Evolutionary conservation across 1,139 yeast genomes (phyloP), one percentile per base, ranked within the genome.

Genomic region (Taphrina wiesneri): DNA sequence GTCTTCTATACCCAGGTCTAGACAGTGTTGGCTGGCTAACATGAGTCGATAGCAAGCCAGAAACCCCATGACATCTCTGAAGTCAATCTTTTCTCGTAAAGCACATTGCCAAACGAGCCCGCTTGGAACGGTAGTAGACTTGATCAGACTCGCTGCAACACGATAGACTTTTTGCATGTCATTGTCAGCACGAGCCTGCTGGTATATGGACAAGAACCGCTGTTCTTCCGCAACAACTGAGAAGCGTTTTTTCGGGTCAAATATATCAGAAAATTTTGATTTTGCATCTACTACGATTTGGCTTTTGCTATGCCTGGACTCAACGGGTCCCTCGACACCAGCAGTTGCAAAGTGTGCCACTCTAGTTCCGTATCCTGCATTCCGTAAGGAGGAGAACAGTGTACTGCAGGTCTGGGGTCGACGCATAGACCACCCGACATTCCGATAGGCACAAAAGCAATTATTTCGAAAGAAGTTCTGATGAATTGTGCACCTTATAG

Each of bases 41-140:
- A 52, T 52, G 21, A 2, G 30, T 19, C 56, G 43, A 52, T 32
- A 52, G 21, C 19, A 21, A 17, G 41, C 9, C 9, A 21, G 23
- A 21, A 52, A 32, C 7, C 21, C 45, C n/a, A 6, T n/a, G 19
- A 23, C 26, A 21, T 52, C 45, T 7, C 19, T 2, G 15, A 15
- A 25, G n/a, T 9, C 23, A 17, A 54, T 21, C 3, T n/a, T 15
- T 11, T 41, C 30, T 6, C 23, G 32, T 17, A 54, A 26, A 2
- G 36, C 59, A 28, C 59, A 54, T 39, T 21, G 47, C 59, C 59
- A 54, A 5, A 54, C 49, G 13, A 54, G 49, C 2, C 49, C 59
- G 28, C 32, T 28, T 6, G 59, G 47, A 6, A n/a, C 59, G 13
- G 23, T 17, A 3, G 26, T 19, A 9, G 21, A 13, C 13, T 39